Evolutionary conservation across 306 rosid genomes (phyloP).

Genomic region (Gynostemma pentaphyllum): DNA sequence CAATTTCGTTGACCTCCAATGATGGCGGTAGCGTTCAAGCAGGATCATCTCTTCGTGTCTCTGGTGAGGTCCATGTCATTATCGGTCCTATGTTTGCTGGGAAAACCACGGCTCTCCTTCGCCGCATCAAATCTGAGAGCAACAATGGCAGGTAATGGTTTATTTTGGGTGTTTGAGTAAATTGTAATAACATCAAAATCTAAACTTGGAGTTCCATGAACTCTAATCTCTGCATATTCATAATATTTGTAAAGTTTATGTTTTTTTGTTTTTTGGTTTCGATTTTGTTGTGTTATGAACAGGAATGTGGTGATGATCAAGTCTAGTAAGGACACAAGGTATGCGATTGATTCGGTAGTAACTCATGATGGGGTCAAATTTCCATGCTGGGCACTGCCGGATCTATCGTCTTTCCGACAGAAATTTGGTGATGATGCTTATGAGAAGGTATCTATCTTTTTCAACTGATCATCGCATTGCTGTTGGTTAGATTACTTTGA

Average conservation of each 20-base stretch:
- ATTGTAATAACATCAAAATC: neutral
- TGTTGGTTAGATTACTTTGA: neutral
- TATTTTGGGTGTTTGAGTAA: neutral
- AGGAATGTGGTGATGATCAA: conserved; percentile 81
- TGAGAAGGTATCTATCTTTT: conserved; percentile 35
- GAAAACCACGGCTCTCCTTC: conserved; percentile 78
- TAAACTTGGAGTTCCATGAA: neutral
- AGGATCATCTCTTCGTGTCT: conserved; percentile 9
- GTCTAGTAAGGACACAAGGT: conserved; percentile 70
- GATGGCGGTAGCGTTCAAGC: conserved; percentile 1
- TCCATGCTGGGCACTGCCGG: conserved; percentile 75
- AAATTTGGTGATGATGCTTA: conserved; percentile 59
- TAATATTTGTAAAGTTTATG: neutral
- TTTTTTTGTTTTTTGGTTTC: neutral
- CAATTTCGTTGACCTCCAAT: conserved; percentile 8
- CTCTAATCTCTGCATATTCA: neutral
- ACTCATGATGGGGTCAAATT: conserved; percentile 68
- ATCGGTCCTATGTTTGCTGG: conserved; percentile 98
- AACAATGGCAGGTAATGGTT: conserved; percentile 46
- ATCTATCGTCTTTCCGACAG: conserved; percentile 47
- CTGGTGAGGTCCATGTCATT: conserved; percentile 77
- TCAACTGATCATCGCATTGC: neutral
- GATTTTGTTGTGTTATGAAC: neutral
- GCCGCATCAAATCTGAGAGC: conserved; percentile 59
- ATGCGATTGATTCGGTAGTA: conserved; percentile 67